phyloP scores from a whole-genome alignment of 2,329 filamentous ascomycete genomes.

The Thelonectria discophora region DNA sequence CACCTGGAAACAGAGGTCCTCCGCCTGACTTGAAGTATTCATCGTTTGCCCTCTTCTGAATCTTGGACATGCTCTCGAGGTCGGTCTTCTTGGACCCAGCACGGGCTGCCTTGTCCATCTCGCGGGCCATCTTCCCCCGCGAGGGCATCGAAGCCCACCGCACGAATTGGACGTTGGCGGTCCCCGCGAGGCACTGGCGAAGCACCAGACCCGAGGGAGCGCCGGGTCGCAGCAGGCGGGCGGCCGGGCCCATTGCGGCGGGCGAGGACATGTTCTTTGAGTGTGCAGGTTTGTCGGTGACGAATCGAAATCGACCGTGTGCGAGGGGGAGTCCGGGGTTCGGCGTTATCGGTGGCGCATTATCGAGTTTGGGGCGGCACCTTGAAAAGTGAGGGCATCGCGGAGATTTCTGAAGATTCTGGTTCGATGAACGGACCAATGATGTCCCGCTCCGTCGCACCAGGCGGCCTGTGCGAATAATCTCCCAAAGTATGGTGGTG shows the following conservation, averaged over 20 bases:
- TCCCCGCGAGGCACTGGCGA: constrained; percentile 32
- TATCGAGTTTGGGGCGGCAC: constrained; percentile 34
- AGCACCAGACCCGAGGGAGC: constrained; percentile 23
- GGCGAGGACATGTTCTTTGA: constrained; percentile 33
- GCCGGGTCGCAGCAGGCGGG: constrained; percentile 34
- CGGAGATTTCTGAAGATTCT: constrained; percentile 38
- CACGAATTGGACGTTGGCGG: constrained; percentile 34
- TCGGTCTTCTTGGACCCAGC: constrained; percentile 38
- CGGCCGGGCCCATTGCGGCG: constrained; percentile 30
- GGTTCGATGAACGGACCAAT: constrained; percentile 37
- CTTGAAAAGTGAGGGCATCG: constrained; percentile 6
- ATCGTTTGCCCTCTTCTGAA: constrained; percentile 44
- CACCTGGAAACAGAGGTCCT: constrained; percentile 48
- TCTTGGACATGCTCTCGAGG: constrained; percentile 43
- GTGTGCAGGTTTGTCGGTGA: neutral
- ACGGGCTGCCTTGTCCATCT: constrained; percentile 41
- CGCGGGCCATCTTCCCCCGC: constrained; percentile 39
- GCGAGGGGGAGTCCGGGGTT: constrained; percentile 13
- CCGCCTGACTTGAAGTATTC: constrained; percentile 48
- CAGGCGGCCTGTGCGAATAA: constrained; percentile 1
- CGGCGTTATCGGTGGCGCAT: constrained; percentile 41
- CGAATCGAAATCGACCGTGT: constrained; percentile 8
- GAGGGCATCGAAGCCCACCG: constrained; percentile 43
- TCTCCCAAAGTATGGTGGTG: neutral
- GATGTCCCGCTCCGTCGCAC: constrained; percentile 24